Conservation (phyloP, 106 monocot species). For the Acanthochlamys bracteata region DNA sequence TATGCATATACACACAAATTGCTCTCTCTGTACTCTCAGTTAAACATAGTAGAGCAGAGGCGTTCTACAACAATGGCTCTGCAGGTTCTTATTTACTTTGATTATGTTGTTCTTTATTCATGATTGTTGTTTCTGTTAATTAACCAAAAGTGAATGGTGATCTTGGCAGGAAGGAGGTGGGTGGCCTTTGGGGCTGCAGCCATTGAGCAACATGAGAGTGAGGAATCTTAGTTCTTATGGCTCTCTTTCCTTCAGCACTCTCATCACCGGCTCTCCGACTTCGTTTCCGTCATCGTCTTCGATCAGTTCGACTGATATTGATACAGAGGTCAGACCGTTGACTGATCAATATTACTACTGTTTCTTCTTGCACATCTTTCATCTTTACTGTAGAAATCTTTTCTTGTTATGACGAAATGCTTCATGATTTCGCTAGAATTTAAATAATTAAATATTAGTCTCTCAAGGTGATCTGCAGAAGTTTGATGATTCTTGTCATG, state of each 20-base stretch:
- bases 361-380: neutral
- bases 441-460: too few species aligned
- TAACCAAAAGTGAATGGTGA: neutral
- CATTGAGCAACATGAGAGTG: slow-evolving; percentile 21
- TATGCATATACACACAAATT: too few species aligned
- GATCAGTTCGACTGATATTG: slow-evolving; percentile 27
- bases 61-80: neutral
- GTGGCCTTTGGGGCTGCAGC: slow-evolving; percentile 43
- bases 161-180: slow-evolving; percentile 27
- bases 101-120: neutral
- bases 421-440: too few species aligned
- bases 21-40: neutral
- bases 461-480: too few species aligned
- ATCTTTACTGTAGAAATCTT: too few species aligned
- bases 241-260: slow-evolving; percentile 23
- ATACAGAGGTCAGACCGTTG: slow-evolving; percentile 23
- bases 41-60: too few species aligned
- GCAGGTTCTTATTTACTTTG: neutral
- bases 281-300: slow-evolving; percentile 11
- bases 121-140: neutral
- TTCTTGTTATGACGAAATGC: too few species aligned
- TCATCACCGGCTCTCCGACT: slow-evolving; percentile 21
- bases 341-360: neutral
- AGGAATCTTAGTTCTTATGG: slow-evolving; percentile 26
- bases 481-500: too few species aligned